These are phyloP conservation scores for Globisporangium abappressorium DNA, from an alignment of 352 stramenopile genomes.

Conservation along the genomic window DNA sequence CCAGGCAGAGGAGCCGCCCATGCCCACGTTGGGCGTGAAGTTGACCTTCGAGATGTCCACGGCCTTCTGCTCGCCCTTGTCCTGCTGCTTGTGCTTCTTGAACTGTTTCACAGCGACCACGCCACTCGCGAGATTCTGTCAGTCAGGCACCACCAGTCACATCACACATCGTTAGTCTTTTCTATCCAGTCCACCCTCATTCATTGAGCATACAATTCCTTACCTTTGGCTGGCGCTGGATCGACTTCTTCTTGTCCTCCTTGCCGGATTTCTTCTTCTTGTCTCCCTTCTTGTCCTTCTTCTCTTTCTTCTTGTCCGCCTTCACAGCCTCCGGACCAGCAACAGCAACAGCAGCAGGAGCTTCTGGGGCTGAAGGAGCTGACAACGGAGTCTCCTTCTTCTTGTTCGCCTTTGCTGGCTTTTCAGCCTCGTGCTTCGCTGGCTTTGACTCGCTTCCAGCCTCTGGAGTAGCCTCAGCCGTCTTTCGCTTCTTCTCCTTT, in stretches of 20 bases:
- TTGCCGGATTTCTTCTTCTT: conserved; percentile 30
- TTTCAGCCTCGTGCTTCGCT: conserved; percentile 3
- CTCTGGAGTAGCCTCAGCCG: conserved; percentile 22
- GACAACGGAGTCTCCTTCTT: conserved; percentile 5
- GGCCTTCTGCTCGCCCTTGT: conserved; percentile 20
- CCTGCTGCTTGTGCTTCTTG: conserved; percentile 60
- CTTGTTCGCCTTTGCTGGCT: conserved; percentile 7
- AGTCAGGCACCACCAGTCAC: background rate
- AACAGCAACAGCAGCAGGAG: background rate
- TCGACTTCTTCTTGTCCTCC: conserved; percentile 21
- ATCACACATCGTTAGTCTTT: background rate
- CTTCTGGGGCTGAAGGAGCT: background rate
- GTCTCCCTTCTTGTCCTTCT: conserved; percentile 22
- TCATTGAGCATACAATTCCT: background rate
- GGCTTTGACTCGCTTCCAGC: conserved; percentile 12
- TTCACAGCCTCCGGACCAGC: conserved; percentile 18
- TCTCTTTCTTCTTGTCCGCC: conserved; percentile 12
- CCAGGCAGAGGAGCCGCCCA: conserved; percentile 71
- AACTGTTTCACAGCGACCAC: conserved; percentile 78
- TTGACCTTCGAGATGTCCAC: conserved; percentile 62
- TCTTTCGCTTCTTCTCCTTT: conserved; percentile 17
- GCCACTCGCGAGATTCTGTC: conserved; percentile 61
- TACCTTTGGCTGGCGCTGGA: conserved; percentile 43
- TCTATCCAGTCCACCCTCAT: background rate
- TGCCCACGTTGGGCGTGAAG: conserved; percentile 62